Evolutionary conservation across 495 filamentous ascomycete genomes (phyloP).

Genomic region (Lasiosphaeria miniovina): DNA sequence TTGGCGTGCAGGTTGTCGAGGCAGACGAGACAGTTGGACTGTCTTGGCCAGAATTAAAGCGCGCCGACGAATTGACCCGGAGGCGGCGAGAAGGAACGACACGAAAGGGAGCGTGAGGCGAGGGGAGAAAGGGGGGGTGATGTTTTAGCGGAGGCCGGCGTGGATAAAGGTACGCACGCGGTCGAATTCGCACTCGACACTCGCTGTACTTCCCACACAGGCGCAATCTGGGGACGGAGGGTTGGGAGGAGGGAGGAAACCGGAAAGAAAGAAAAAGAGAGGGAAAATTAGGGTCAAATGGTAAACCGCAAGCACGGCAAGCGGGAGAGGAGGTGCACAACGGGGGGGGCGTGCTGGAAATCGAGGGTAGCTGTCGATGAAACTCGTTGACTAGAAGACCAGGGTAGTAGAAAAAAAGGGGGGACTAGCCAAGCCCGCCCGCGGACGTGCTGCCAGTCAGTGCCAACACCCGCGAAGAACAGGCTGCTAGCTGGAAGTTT

Average conservation of each 20-base stretch:
- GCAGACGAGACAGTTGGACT: constrained; percentile 5
- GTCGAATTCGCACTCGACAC: constrained; percentile 21
- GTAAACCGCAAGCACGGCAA: constrained; percentile 12
- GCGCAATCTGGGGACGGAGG: constrained; percentile 17
- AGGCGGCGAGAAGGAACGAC: constrained; percentile 8
- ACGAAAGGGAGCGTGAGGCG: constrained; percentile 5
- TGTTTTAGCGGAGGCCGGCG: constrained; percentile 11
- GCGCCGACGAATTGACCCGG: constrained; percentile 15
- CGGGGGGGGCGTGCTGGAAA: constrained; percentile 14
- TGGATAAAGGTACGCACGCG: constrained; percentile 19
- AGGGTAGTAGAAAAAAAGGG: constrained; percentile 19
- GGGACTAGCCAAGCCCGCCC: constrained; percentile 13
- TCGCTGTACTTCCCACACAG: constrained; percentile 21
- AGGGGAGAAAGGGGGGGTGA: background rate
- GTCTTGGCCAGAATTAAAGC: constrained; percentile 8
- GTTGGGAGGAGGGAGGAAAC: constrained; percentile 23
- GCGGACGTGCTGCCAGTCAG: constrained; percentile 11
- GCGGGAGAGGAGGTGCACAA: constrained; percentile 10
- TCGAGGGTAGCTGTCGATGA: constrained; percentile 22
- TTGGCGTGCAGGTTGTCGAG: constrained; percentile 5
- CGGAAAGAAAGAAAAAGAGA: constrained; percentile 14
- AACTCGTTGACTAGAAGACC: constrained; percentile 12
- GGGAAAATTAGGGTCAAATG: constrained; percentile 17
- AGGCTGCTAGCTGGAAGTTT: constrained; percentile 9
- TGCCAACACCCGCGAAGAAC: constrained; percentile 18